Evolutionary conservation across 2,329 filamentous ascomycete genomes (phyloP).

Genomic region (Penicillium sp.): DNA sequence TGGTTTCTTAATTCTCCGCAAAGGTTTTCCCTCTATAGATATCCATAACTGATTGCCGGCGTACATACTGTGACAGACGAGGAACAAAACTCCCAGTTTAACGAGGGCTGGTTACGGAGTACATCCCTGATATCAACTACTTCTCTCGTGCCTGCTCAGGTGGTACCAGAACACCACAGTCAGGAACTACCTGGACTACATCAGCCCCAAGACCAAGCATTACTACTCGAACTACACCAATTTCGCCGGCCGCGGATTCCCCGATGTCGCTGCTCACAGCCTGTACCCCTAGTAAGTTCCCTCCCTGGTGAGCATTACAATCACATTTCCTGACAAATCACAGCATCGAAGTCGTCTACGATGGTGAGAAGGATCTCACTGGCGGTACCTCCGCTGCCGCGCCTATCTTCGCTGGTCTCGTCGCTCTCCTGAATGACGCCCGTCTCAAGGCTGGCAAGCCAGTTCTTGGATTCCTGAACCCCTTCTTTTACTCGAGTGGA

Average conservation of each 20-base stretch:
- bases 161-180: slow-evolving; percentile 52
- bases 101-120: no score
- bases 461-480: slow-evolving; percentile 57
- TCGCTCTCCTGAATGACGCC: slow-evolving; percentile 61
- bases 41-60: no score
- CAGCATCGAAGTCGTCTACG: slow-evolving; percentile 16
- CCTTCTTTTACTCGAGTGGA: slow-evolving; percentile 54
- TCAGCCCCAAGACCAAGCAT: slow-evolving; percentile 37
- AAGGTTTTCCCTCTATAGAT: no score
- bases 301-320: no score
- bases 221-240: slow-evolving; percentile 49
- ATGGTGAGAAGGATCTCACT: slow-evolving; percentile 8
- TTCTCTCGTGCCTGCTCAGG: slow-evolving; percentile 50
- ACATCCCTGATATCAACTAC: no score
- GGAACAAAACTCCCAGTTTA: no score
- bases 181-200: slow-evolving; percentile 46
- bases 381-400: slow-evolving; percentile 44
- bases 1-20: no score
- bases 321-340: not conserved
- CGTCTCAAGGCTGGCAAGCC: slow-evolving; percentile 52
- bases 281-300: slow-evolving; percentile 39
- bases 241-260: slow-evolving; percentile 53
- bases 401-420: slow-evolving; percentile 57
- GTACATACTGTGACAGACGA: no score
- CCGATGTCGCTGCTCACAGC: slow-evolving; percentile 63